Evolutionary conservation across 495 filamentous ascomycete genomes (phyloP), one percentile per base, ranked within the genome.

Genomic region (Clohesyomyces aquaticus): DNA sequence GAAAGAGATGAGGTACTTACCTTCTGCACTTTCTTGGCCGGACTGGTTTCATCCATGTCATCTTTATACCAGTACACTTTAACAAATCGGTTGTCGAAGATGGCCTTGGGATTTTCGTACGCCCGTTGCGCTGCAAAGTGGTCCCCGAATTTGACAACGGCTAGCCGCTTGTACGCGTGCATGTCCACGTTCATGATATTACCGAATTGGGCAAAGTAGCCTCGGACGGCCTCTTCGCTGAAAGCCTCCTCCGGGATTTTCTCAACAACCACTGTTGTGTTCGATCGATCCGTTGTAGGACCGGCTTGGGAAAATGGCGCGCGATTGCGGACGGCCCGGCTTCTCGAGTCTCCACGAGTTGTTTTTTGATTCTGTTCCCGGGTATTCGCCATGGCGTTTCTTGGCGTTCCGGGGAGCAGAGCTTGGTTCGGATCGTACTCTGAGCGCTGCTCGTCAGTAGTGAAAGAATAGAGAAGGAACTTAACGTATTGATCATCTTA

Each of bases 1-100:
- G 69, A 71, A 38, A 75, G 77, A 41, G 64, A 25, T n/a, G n/a
- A n/a, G n/a, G n/a, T n/a, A n/a, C n/a, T n/a, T n/a, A n/a, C n/a
- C n/a, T n/a, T n/a, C n/a, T n/a, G n/a, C n/a, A n/a, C n/a, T n/a
- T n/a, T n/a, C n/a, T n/a, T n/a, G n/a, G n/a, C n/a, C n/a, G n/a
- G n/a, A n/a, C n/a, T n/a, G n/a, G n/a, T n/a, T n/a, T n/a, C n/a
- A n/a, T n/a, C n/a, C n/a, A n/a, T n/a, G n/a, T n/a, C n/a, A n/a
- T n/a, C n/a, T 66, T 89, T 93, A 73, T 90, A 83, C 94, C 94
- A 98, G 70, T 92, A 98, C 4, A 98, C 91, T 73, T 96, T 98
- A 46, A 98, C 94, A 69, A 98, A 98, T 19, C 94, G 83, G 66
- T 98, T 98, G 64, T 96, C 91, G 69, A 98, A 98, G 51, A 98